phyloP scores from a whole-genome alignment of 345 rosid species.

The Psidium friedrichsthalianum region DNA sequence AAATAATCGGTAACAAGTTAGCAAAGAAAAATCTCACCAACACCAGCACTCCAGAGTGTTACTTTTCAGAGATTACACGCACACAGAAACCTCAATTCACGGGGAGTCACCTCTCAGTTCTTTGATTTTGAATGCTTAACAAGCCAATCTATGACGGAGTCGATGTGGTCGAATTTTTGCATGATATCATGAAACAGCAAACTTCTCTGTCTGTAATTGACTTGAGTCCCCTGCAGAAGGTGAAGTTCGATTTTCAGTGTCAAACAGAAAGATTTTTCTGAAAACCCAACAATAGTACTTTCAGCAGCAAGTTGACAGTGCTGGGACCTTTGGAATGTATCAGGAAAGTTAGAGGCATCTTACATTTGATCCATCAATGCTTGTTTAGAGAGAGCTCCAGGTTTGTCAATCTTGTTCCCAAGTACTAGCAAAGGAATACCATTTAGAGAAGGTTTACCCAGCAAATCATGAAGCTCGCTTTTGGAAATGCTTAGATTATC shows the following conservation, averaged over 20 bases:
- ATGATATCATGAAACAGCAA: slow-evolving; percentile 88
- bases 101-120: slow-evolving; percentile 12
- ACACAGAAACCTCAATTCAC: background rate
- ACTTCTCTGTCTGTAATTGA: slow-evolving; percentile 77
- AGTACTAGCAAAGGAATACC: slow-evolving; percentile 81
- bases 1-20: slow-evolving; percentile 1
- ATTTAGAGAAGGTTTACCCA: slow-evolving; percentile 63
- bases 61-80: background rate
- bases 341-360: slow-evolving; percentile 4
- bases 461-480: slow-evolving; percentile 81
- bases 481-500: slow-evolving; percentile 71
- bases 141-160: slow-evolving; percentile 86
- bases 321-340: background rate
- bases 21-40: slow-evolving; percentile 2
- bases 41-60: background rate
- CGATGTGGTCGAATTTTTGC: slow-evolving; percentile 89
- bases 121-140: slow-evolving; percentile 79
- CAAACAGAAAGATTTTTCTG: background rate
- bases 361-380: slow-evolving; percentile 79
- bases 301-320: no score
- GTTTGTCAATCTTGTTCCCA: slow-evolving; percentile 87
- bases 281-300: background rate
- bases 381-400: slow-evolving; percentile 80
- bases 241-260: background rate
- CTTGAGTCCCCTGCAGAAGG: slow-evolving; percentile 43